Conservation (phyloP, 441 rosid genomes). For the Aleurites moluccanus region DNA sequence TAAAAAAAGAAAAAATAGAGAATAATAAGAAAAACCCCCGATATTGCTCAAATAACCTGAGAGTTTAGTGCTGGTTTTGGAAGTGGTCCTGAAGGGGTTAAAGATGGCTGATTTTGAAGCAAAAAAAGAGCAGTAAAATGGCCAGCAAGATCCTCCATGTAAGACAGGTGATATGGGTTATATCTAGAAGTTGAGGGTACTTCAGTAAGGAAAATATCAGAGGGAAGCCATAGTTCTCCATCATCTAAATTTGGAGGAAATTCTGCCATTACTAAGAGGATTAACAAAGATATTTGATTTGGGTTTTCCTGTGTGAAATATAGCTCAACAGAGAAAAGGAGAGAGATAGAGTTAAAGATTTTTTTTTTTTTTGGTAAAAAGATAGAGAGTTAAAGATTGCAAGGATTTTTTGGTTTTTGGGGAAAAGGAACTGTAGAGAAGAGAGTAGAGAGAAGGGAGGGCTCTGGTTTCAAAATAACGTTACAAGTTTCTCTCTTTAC, state of each 20-base stretch:
- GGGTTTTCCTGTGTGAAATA: not conserved
- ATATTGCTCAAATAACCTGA: slow-evolving; percentile 17
- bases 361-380: too few species aligned
- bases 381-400: not conserved
- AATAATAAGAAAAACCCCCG: too few species aligned
- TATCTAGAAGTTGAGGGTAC: slow-evolving; percentile 17
- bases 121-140: slow-evolving; percentile 33
- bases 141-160: slow-evolving; percentile 36
- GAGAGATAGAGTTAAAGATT: too few species aligned
- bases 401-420: slow-evolving; percentile 1
- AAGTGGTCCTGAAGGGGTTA: not conserved
- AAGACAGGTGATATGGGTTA: slow-evolving; percentile 18
- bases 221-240: slow-evolving; percentile 40
- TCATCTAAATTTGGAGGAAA: slow-evolving; percentile 39
- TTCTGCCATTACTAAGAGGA: slow-evolving; percentile 27
- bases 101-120: slow-evolving; percentile 22
- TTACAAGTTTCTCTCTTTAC: slow-evolving; percentile 26
- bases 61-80: slow-evolving; percentile 11
- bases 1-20: not conserved
- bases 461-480: slow-evolving; percentile 39
- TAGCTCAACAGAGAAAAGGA: not conserved
- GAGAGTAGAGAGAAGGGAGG: not conserved
- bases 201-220: slow-evolving; percentile 30
- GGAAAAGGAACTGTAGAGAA: not conserved
- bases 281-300: not conserved